Conservation (phyloP, 306 rosid species). For the Lathyrus aphaca region DNA sequence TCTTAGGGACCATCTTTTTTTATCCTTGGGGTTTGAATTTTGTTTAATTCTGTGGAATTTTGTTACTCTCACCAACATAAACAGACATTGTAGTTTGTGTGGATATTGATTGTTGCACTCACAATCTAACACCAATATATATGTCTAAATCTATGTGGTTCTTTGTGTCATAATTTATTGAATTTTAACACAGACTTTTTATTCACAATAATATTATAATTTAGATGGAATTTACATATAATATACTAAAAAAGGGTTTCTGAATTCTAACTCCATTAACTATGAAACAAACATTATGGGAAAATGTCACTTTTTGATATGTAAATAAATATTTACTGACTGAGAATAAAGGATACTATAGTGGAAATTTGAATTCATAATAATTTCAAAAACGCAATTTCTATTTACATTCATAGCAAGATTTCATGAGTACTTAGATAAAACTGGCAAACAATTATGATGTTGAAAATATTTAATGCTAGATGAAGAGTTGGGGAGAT, state of each 20-base stretch:
- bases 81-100: slow-evolving; percentile 48
- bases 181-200: slow-evolving; percentile 7
- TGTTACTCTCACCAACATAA: slow-evolving; percentile 32
- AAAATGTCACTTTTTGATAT: not conserved
- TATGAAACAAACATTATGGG: not conserved
- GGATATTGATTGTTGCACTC: slow-evolving; percentile 48
- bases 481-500: slow-evolving; percentile 20
- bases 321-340: not conserved
- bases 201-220: not conserved
- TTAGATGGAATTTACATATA: not conserved
- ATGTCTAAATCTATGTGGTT: not conserved
- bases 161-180: slow-evolving; percentile 11
- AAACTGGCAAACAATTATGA: slow-evolving; percentile 43
- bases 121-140: slow-evolving; percentile 33
- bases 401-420: slow-evolving; percentile 34
- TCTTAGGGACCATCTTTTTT: slow-evolving; percentile 53
- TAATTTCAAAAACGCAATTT: slow-evolving; percentile 27
- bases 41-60: slow-evolving; percentile 41
- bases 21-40: slow-evolving; percentile 50
- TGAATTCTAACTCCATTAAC: not conserved
- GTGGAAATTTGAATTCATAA: slow-evolving; percentile 34
- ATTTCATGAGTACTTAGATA: slow-evolving; percentile 33
- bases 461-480: slow-evolving; percentile 29
- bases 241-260: not conserved
- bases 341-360: not conserved